Percentiles rank a stretch among this genome's conserved stretches.
Conservation (phyloP, 2,329 filamentous ascomycete genomes). For the Coniella vitis region DNA sequence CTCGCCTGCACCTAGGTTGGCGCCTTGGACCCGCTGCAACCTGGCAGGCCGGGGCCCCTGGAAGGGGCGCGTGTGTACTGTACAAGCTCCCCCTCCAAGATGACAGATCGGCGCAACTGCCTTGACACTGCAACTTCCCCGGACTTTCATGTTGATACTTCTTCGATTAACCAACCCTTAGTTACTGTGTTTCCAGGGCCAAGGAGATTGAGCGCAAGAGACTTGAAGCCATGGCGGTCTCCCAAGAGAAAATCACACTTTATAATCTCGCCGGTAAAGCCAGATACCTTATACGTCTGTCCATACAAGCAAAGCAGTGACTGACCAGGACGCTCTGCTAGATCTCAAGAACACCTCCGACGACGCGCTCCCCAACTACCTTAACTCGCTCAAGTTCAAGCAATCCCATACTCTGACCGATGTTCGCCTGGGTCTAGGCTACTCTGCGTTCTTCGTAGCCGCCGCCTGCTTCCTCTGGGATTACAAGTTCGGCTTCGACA, state of each 20-base stretch:
- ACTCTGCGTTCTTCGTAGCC: constrained; percentile 71
- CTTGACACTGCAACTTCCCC: neutral
- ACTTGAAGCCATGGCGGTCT: constrained; percentile 29
- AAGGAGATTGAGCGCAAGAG: neutral
- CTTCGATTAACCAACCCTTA: no score
- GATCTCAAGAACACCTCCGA: constrained; percentile 96
- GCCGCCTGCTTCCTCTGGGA: constrained; percentile 85
- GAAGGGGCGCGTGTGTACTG: neutral
- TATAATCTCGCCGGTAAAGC: constrained; percentile 58
- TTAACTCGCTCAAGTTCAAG: constrained; percentile 77
- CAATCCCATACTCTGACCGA: constrained; percentile 78
- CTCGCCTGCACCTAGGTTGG: neutral
- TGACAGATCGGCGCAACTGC: constrained; percentile 2
- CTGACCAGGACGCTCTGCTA: constrained; percentile 30
- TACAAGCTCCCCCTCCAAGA: neutral
- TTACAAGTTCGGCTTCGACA: constrained; percentile 84
- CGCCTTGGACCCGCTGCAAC: neutral
- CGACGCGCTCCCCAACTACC: constrained; percentile 89
- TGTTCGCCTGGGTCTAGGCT: constrained; percentile 76
- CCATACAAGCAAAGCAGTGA: neutral
- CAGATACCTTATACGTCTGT: no score
- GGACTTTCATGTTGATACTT: neutral
- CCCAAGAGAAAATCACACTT: constrained; percentile 54
- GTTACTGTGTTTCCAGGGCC: neutral
- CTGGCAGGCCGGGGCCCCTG: constrained; percentile 2